Base-by-base conservation (phyloP, 345 rosid genomes). In the Gossypium herbaceum region DNA sequence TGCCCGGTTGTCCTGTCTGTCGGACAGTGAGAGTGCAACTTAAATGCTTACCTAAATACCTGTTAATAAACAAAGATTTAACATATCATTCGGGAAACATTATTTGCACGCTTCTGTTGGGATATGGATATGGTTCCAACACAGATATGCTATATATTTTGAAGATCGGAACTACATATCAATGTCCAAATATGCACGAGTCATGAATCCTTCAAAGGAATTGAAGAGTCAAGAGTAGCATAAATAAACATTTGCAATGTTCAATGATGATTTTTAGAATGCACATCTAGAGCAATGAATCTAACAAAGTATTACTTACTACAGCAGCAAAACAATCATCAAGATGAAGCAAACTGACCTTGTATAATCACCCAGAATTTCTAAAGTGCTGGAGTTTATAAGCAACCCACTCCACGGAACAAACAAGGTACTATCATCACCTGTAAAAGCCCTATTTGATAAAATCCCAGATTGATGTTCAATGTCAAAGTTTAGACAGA, bases 371-470 rank as follows among this genome's bases (percentile, higher is more conserved):
- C 84, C 94, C 84, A 91, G 97, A 76, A 94, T 84, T 83, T 94
- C 97, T 52, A 88, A 80, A 80, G 92, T 84, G 75, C 71, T 44
- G 56, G 86, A 84, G 71, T 94, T 94, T 39, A 92, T 76, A 4
- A 94, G 90, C 80, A 92, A 84, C 55, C 97, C 98, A 75, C 93
- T 88, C 98, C 98, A 94, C 51, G 80, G 85, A 71, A 88, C 64
- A 76, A 91, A 94, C 68, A 82, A 71, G 55, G 79, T 79, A 48
- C 88, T 90, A 84, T 85, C 87, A 52, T 79, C 86, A 79, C 86
- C 86, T 73, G 83, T 82, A 76, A 78, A 83, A 72, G 76, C 71
- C 78, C 81, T 86, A 9, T 77, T 88, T n/a, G 86, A 82, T 29
- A 80, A 82, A 75, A 73, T 71, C 66, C 67, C 56, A 13, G 82